A percentile compares a stretch with the other conserved stretches of the same genome.
Evolutionary conservation across 257 asterid genomes (phyloP).

Genomic region (Henckelia pumila): DNA sequence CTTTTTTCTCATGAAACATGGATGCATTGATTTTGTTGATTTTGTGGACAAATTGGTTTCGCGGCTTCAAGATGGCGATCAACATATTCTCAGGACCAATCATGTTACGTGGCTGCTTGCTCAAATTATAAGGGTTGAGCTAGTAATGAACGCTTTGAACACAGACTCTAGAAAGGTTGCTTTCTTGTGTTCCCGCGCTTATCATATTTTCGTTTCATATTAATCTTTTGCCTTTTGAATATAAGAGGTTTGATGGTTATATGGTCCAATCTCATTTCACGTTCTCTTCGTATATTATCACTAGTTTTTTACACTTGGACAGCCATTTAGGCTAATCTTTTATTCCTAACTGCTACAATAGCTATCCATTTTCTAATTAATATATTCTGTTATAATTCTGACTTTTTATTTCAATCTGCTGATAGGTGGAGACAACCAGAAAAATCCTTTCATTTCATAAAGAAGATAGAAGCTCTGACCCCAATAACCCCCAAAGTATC

Average conservation of each 20-base stretch:
- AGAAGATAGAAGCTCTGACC: conserved; percentile 83
- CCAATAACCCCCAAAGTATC: conserved; percentile 83
- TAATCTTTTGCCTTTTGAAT: conserved; percentile 13
- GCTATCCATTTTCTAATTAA: conserved; percentile 7
- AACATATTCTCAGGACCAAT: conserved; percentile 85
- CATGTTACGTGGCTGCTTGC: conserved; percentile 98
- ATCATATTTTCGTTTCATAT: conserved; percentile 18
- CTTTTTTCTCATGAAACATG: conserved; percentile 90
- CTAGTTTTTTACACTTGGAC: not conserved
- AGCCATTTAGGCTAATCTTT: conserved; percentile 9
- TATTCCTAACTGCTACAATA: conserved; percentile 13
- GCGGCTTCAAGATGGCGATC: conserved; percentile 86
- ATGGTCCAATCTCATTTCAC: conserved; percentile 19
- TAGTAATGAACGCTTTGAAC: conserved; percentile 86
- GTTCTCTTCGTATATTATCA: not conserved
- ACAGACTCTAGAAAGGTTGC: conserved; percentile 82
- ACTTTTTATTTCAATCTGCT: conserved; percentile 26
- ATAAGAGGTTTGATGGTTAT: conserved; percentile 20
- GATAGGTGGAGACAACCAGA: conserved; percentile 91
- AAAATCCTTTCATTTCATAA: conserved; percentile 92
- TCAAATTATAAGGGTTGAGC: conserved; percentile 93
- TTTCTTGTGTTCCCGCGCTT: conserved; percentile 24
- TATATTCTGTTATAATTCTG: conserved; percentile 24
- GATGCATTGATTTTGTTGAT: conserved; percentile 95
- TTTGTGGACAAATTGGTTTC: conserved; percentile 90